Evolutionary conservation across 129 eudicot species (phyloP).

Genomic region (Escallonia rubra): DNA sequence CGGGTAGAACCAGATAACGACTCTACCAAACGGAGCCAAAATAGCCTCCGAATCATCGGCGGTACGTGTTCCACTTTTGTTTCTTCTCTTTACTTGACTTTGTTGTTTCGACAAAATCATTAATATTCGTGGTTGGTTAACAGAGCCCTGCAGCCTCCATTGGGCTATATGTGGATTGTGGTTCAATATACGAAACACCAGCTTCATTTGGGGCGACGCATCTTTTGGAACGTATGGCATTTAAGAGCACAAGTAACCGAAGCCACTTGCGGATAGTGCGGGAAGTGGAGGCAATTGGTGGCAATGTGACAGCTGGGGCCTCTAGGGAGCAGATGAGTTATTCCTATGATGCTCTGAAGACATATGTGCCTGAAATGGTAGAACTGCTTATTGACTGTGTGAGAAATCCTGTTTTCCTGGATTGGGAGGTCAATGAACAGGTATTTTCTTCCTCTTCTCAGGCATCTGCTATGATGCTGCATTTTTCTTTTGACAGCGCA

Average conservation of each 20-base stretch:
- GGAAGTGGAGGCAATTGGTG: no score
- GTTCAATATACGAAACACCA: no score
- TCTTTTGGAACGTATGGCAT: no score
- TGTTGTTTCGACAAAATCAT: not conserved
- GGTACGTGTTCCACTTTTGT: no score
- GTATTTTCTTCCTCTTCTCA: conserved; percentile 17
- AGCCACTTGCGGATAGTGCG: no score
- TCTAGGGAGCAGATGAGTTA: conserved; percentile 89
- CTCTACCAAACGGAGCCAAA: conserved; percentile 42
- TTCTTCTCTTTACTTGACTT: no score
- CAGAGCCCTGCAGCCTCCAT: no score
- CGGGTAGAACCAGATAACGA: conserved; percentile 72
- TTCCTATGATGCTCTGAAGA: conserved; percentile 70
- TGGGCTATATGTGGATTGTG: no score
- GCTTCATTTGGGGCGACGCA: no score
- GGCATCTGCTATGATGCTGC: not conserved
- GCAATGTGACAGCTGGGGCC: conserved; percentile 54
- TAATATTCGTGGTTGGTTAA: no score
- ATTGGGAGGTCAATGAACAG: conserved; percentile 92
- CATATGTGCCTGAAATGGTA: conserved; percentile 86
- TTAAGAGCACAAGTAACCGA: no score
- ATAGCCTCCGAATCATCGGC: no score
- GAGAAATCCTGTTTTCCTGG: conserved; percentile 85
- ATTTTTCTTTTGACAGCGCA: not conserved
- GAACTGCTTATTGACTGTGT: conserved; percentile 81